Base-by-base conservation (phyloP, 1,139 yeast species). In the Debaryomyces robertsiae region DNA sequence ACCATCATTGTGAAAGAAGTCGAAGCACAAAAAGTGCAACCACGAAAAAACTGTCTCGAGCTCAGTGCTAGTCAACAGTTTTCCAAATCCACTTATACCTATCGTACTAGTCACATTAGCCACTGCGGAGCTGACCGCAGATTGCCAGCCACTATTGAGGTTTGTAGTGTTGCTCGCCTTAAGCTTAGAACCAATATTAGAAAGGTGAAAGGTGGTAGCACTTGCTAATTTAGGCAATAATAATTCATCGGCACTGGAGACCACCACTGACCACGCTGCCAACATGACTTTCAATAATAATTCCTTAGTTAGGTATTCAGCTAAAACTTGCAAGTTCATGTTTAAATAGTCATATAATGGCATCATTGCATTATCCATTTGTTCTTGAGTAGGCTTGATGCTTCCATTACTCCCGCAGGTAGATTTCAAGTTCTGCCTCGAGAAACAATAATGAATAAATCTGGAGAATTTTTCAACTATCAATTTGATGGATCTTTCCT, bases 1-100 rank as follows among this genome's bases (percentile, higher is more conserved):
- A 1, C 96, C 96, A 42, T 78, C 82, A 54, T 86, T 84, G 56
- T 88, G 82, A 63, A 89, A 88, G 57, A 87, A 88, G 45, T 82
- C 89, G 40, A 79, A 63, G 46, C 84, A 79, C 27, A 87, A 63
- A 9, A 83, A 72, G 41, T 79, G 72, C 16, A 86, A 60, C 96
- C 96, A 89, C 1, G 79, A 72, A 48, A 84, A 81, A 1, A 86
- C 79, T 1, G 84, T 78, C 43, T 84, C 90, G 31, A 85, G 67
- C 56, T 89, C 95, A 31, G 65, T 67, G 27, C 67, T 65, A 0
- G 85, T 74, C 41, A 87, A 62, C 16, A 80, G 79, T 34, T 76
- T 73, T 2, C 81, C 83, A 50, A 66, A 75, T 0, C 81, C 81
- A 25, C 70, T 63, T 9, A 73, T 61, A 3, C 73, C 71, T 16